Evolutionary conservation across 176 grass and related monocot species (phyloP).

Genomic region (Raddia guianensis): DNA sequence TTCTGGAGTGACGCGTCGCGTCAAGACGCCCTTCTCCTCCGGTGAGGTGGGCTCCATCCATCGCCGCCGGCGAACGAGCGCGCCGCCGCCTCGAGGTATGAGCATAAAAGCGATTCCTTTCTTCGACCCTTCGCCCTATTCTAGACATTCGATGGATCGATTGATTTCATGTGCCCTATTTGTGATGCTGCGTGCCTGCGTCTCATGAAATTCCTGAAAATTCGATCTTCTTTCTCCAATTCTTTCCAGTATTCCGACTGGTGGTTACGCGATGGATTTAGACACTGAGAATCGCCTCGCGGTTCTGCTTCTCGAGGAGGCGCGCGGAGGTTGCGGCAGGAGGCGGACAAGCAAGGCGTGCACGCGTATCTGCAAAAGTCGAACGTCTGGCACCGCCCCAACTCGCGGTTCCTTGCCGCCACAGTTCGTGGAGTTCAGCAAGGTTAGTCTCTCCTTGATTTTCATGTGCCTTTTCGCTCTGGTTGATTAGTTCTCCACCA

Average conservation of each 20-base stretch:
- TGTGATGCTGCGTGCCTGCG: neutral
- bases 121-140: neutral
- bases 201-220: neutral
- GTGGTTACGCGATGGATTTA: constrained; percentile 52
- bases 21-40: neutral
- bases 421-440: constrained; percentile 67
- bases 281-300: constrained; percentile 63
- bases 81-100: neutral
- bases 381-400: constrained; percentile 49
- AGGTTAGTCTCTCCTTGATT: constrained; percentile 33
- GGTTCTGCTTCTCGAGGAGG: constrained; percentile 62
- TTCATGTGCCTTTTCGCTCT: neutral
- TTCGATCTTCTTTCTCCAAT: neutral
- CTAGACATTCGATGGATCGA: neutral
- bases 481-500: neutral
- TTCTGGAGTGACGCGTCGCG: neutral
- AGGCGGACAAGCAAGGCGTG: constrained; percentile 65
- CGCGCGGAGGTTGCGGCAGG: constrained; percentile 45
- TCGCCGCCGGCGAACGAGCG: neutral
- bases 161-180: neutral
- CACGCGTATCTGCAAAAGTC: constrained; percentile 50
- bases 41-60: neutral
- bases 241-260: neutral
- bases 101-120: neutral
- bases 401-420: constrained; percentile 70